Base-by-base conservation (phyloP, 108 stramenopile species). In the Cyclotella cryptica region DNA sequence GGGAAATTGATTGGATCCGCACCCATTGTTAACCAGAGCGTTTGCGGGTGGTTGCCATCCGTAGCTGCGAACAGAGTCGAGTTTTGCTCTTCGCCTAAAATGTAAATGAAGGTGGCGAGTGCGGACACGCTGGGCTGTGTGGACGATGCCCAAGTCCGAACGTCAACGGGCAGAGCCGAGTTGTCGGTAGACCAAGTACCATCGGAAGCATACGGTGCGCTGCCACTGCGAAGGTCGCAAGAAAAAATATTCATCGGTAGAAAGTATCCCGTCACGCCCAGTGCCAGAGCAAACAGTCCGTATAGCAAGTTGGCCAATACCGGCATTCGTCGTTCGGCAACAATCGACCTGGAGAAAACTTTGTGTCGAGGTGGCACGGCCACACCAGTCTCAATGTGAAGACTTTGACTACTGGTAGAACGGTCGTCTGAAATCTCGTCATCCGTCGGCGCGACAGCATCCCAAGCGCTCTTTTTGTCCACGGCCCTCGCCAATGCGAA, bases 121-220 rank as follows among this genome's bases (percentile, higher is more conserved):
- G 11, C 7, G 12, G n/a, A 24, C 55, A 4, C 12, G 6, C 4
- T 35, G 35, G 51, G n/a, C 17, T 29, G 8, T 12, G 70, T 24
- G 15, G 57, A 59, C 21, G 58, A 53, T 45, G 72, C 51, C 72
- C 72, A 74, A 39, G 43, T 22, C 18, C 30, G 46, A 39, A 74
- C 72, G 22, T 74, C 24, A 19, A 22, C 45, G 15, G 72, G 45
- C 28, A 74, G 22, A 29, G 10, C 42, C 24, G 63, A 7, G 15
- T 18, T 74, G 12, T 74, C 54, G 13, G 72, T 74, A 65, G 72
- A 35, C 72, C 72, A 74, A 29, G 35, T 35, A n/a, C 64, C 72
- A 24, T 29, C 28, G 13, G 68, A 69, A 14, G 68, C 6, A 57
- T 28, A 52, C 53, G 47, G n/a, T 46, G 69, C 29, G 15, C 58